Evolutionary conservation across 768 basidiomycete genomes (phyloP), one percentile per base, ranked within the genome.

Genomic region (Daedaleopsis nitida): DNA sequence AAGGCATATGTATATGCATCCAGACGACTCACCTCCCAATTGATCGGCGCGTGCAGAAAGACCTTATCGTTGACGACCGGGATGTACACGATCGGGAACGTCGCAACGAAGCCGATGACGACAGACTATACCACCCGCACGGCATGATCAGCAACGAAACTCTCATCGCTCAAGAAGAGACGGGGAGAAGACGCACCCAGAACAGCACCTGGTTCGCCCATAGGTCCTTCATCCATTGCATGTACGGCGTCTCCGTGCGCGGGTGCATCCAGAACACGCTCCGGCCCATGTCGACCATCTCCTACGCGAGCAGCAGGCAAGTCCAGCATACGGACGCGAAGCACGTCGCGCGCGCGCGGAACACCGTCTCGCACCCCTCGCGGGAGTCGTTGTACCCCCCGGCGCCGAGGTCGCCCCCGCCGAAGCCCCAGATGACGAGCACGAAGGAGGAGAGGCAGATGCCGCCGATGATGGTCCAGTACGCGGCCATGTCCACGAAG

Each of bases 401-500:
- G 6, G 37, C 37, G 52, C 52, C 52, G 38, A 53, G 52, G 52
- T 53, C 37, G 52, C 52, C 52, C 34, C 38, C 52, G 52, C 38
- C 38, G 52, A 53, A 53, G 37, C 37, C 52, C 34, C 21, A 53
- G 19, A 53, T 37, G 21, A 53, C 52, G 37, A 42, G 21, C 17
- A 53, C 38, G 37, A 53, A 53, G 21, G 55, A 56, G 17, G 32
- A 42, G 57, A 54, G 55, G 17, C 24, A 56, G 43, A 4, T 74
- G 87, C 62, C 69, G 94, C 94, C 93, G 14, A 97, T 80, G 64
- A 97, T 98, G 76, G 97, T 96, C 66, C 88, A 90, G 80, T 98
- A 98, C 96, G 37, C 52, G 37, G 19, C 52, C 52, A 53, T 53
- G 52, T 53, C 52, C 16, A 53, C 37, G n/a, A 53, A 37, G 21